Percentiles rank a stretch among this genome's conserved stretches.
phyloP scores from a whole-genome alignment of 2,329 filamentous ascomycete genomes.

The Penicillium concentricum region DNA sequence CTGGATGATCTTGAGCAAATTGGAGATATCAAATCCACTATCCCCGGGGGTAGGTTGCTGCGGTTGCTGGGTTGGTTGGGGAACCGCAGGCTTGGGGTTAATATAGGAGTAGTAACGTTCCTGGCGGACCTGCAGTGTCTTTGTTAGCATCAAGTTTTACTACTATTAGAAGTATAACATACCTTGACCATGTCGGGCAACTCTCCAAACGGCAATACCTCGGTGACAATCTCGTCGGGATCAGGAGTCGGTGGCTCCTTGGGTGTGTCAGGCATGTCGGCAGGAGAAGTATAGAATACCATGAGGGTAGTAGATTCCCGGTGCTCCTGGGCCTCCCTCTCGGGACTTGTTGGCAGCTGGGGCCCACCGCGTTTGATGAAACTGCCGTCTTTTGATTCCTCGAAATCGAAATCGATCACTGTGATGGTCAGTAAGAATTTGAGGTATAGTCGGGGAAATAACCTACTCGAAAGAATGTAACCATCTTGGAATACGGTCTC shows the following conservation, averaged over 20 bases:
- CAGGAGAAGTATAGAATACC: slow-evolving; percentile 47
- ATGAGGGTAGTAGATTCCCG: slow-evolving; percentile 50
- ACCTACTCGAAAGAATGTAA: slow-evolving; percentile 35
- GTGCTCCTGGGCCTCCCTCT: slow-evolving; percentile 46
- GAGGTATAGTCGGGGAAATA: neutral
- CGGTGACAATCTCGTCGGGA: slow-evolving; percentile 37
- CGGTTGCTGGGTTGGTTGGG: slow-evolving; percentile 24
- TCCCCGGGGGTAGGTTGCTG: slow-evolving; percentile 22
- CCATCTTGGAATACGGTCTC: slow-evolving; percentile 44
- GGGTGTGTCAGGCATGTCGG: slow-evolving; percentile 48
- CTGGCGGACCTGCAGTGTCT: slow-evolving; percentile 37
- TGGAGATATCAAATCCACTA: slow-evolving; percentile 38
- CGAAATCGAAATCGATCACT: slow-evolving; percentile 42
- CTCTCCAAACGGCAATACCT: slow-evolving; percentile 44
- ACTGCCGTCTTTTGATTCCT: slow-evolving; percentile 34
- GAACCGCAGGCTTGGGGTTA: slow-evolving; percentile 31
- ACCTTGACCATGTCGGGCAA: slow-evolving; percentile 44
- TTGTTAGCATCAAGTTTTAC: slow-evolving; percentile 9
- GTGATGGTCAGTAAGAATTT: slow-evolving; percentile 11
- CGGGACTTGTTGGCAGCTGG: slow-evolving; percentile 39
- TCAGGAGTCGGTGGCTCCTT: slow-evolving; percentile 46
- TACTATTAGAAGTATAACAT: slow-evolving; percentile 11
- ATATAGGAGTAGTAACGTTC: slow-evolving; percentile 41
- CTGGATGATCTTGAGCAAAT: slow-evolving; percentile 43
- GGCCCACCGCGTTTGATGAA: slow-evolving; percentile 46